Evolutionary conservation across 495 filamentous ascomycete genomes (phyloP), one percentile per base, ranked within the genome.

Genomic region (Hamigera avellanea): DNA sequence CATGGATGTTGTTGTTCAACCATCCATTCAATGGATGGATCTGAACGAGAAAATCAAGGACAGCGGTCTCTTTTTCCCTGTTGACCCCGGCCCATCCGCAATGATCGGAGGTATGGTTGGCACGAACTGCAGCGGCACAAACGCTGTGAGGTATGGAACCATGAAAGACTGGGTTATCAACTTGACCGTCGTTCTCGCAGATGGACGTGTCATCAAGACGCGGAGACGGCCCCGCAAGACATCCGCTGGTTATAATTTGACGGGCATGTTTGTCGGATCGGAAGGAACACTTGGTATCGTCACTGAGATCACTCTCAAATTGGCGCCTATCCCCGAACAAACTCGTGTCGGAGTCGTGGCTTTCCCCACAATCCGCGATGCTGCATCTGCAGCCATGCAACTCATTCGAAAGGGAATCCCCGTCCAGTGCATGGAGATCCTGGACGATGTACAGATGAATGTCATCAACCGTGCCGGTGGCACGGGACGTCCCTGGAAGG

Each of bases 81-180:
- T 87, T 12, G 86, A 93, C 48, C 86, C 86, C 13, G 83, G 71
- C 15, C 74, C 67, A 45, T 68, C 72, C 10, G 71, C 63, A 2
- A 83, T 83, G 76, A 94, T 96, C 43, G 89, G 89, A 26, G 89
- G 89, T 27, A 96, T 96, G 89, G 77, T 95, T 9, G 88, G 84
- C 0, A 95, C 89, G 0, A 87, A 87, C 19, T 95, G 89, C 67
- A 82, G 75, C 41, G 89, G 89, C 23, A 96, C 89, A 19, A 95
- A 96, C 56, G 81, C 89, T 12, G 87, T 93, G 49, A 71, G 85
- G 16, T 96, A 95, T 53, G 89, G 89, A 1, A 94, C 89, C 0
- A 96, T 95, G 89, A 78, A 84, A 43, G 89, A 96, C 49, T 95
- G 88, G 86, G 89, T 95, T 0, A 62, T 95, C 17, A 80, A 75